Evolutionary conservation across 2,329 filamentous ascomycete genomes (phyloP).

Genomic region (Elsinoe fawcettii): DNA sequence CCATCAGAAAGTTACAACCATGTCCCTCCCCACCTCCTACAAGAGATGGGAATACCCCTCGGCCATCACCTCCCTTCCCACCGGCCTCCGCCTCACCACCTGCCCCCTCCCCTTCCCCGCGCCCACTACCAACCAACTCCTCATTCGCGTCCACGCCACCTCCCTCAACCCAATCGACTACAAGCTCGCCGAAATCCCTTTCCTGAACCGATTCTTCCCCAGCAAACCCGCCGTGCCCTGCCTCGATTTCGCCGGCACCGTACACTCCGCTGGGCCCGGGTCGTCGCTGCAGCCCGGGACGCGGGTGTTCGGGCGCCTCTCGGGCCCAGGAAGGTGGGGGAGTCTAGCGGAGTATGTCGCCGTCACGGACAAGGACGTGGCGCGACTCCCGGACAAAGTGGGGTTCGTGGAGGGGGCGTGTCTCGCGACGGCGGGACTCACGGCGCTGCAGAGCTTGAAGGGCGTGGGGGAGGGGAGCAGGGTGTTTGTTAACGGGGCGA

Average conservation of each 20-base stretch:
- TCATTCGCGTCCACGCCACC: conserved; percentile 39
- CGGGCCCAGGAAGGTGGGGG: conserved; percentile 28
- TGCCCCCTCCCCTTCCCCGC: conserved; percentile 21
- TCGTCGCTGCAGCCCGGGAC: conserved; percentile 30
- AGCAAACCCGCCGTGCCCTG: conserved; percentile 38
- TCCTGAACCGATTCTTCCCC: conserved; percentile 33
- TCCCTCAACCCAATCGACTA: conserved; percentile 45
- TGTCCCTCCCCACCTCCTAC: conserved; percentile 19
- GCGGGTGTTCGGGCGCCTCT: conserved; percentile 34
- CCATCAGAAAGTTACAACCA: neutral
- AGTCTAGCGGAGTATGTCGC: conserved; percentile 33
- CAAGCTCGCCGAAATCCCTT: conserved; percentile 39
- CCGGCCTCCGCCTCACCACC: conserved; percentile 27
- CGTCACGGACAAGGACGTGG: conserved; percentile 19
- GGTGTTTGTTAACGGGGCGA: conserved; percentile 59
- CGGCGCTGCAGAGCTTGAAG: conserved; percentile 33
- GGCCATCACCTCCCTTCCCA: conserved; percentile 27
- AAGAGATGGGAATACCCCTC: conserved; percentile 25
- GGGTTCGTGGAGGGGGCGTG: conserved; percentile 31
- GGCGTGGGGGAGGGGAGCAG: conserved; percentile 38
- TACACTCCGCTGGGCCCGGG: conserved; percentile 32
- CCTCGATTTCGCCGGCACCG: conserved; percentile 46
- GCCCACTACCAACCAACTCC: conserved; percentile 28
- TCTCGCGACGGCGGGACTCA: conserved; percentile 33
- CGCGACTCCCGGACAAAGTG: conserved; percentile 31